These are phyloP conservation scores for Solanum bulbocastanum DNA, from an alignment of 257 asterid species.

Conservation along the genomic window DNA sequence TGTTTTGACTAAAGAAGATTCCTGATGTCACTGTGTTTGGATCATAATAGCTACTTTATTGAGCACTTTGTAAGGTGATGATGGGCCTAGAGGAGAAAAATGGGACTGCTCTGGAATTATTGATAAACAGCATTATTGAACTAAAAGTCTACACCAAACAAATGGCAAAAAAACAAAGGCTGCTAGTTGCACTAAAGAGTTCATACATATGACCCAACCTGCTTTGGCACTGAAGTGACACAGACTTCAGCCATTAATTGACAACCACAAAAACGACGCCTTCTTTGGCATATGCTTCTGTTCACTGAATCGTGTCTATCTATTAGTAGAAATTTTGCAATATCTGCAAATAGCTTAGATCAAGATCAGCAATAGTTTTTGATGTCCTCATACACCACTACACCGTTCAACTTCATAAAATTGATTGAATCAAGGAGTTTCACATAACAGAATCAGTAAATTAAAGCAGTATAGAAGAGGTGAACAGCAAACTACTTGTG, in stretches of 20 bases:
- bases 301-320: background rate
- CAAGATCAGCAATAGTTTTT: background rate
- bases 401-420: background rate
- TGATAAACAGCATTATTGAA: background rate
- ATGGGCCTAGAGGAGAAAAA: background rate
- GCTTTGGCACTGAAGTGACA: background rate
- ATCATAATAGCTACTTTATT: background rate
- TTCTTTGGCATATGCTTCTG: background rate
- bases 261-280: background rate
- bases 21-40: background rate
- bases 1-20: background rate
- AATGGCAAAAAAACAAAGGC: background rate
- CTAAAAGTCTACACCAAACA: background rate
- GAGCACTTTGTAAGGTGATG: background rate
- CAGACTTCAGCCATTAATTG: background rate
- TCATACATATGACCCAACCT: background rate
- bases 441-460: background rate
- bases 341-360: background rate
- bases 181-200: background rate
- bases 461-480: background rate
- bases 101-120: background rate
- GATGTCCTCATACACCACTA: background rate
- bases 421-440: background rate
- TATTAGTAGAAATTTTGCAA: background rate
- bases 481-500: background rate